A percentile compares a stretch with the other conserved stretches of the same genome.
phyloP scores from a whole-genome alignment of 345 rosid genomes.

The Salix udensis region DNA sequence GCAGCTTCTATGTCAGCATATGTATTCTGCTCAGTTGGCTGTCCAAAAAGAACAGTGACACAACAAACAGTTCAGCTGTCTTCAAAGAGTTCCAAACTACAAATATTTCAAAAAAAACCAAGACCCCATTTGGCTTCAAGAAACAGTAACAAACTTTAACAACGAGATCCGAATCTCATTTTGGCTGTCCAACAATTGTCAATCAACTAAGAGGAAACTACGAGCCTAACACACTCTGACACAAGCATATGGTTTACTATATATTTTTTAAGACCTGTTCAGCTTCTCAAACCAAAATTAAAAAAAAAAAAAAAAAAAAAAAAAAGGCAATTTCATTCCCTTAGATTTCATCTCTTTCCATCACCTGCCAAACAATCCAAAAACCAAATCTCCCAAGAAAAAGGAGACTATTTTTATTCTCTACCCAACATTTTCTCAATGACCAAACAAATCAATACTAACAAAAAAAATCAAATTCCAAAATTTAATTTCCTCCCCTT shows the following conservation, averaged over 20 bases:
- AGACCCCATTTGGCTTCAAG: neutral
- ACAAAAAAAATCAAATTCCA: neutral
- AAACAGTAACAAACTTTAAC: neutral
- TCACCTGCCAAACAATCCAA: neutral
- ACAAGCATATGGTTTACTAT: neutral
- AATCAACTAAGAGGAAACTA: neutral
- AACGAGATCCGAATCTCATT: neutral
- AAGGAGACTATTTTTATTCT: neutral
- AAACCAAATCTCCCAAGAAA: neutral
- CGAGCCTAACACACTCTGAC: neutral
- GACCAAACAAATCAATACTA: neutral
- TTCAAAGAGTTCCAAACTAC: neutral
- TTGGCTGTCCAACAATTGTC: neutral
- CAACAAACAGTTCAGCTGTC: slow-evolving; percentile 5
- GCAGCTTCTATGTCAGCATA: slow-evolving; percentile 81
- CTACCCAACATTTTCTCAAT: neutral
- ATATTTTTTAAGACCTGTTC: neutral
- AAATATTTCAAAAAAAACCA: neutral
- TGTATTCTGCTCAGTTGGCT: slow-evolving; percentile 92
- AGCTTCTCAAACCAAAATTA: neutral
- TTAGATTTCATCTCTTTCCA: neutral
- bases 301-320: neutral
- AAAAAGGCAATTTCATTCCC: neutral
- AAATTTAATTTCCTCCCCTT: neutral
- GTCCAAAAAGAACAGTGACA: slow-evolving; percentile 18